Conservation (phyloP, 129 eudicot species). For the Flaveria linearis region DNA sequence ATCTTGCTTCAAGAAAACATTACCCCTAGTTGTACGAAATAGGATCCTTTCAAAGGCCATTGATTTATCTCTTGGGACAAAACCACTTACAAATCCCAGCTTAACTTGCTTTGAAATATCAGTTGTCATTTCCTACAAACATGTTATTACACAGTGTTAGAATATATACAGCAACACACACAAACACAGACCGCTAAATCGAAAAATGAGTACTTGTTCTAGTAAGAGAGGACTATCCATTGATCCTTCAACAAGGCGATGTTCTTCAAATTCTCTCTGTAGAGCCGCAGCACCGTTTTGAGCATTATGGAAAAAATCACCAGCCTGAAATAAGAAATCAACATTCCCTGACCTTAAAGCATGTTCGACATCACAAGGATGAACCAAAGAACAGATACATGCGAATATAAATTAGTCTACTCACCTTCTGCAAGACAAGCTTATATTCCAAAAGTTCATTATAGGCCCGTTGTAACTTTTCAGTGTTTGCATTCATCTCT, state of each 20-base stretch:
- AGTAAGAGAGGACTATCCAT: conserved; percentile 76
- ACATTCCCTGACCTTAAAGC: not conserved
- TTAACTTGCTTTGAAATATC: conserved; percentile 72
- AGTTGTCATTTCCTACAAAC: conserved; percentile 58
- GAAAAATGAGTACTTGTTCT: conserved; percentile 58
- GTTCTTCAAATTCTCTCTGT: conserved; percentile 53
- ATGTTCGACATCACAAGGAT: conserved; percentile 6
- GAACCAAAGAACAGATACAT: not conserved
- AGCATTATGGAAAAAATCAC: conserved; percentile 66
- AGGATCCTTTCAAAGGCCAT: conserved; percentile 83
- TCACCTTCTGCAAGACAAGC: conserved; percentile 82
- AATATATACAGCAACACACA: not conserved
- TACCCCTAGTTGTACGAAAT: conserved; percentile 94
- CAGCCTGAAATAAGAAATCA: conserved; percentile 52
- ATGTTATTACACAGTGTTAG: conserved; percentile 23
- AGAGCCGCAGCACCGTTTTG: conserved; percentile 54
- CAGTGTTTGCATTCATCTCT: conserved; percentile 84
- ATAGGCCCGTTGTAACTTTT: conserved; percentile 65
- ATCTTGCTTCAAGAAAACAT: conserved; percentile 73
- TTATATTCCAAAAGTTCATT: conserved; percentile 81
- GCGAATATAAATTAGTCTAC: not conserved
- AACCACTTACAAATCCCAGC: conserved; percentile 75
- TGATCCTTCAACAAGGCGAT: conserved; percentile 55
- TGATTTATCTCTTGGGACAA: conserved; percentile 75
- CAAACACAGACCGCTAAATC: conserved; percentile 7